Evolutionary conservation across 805 yeast genomes (phyloP).

Genomic region (Millerozyma miso): DNA sequence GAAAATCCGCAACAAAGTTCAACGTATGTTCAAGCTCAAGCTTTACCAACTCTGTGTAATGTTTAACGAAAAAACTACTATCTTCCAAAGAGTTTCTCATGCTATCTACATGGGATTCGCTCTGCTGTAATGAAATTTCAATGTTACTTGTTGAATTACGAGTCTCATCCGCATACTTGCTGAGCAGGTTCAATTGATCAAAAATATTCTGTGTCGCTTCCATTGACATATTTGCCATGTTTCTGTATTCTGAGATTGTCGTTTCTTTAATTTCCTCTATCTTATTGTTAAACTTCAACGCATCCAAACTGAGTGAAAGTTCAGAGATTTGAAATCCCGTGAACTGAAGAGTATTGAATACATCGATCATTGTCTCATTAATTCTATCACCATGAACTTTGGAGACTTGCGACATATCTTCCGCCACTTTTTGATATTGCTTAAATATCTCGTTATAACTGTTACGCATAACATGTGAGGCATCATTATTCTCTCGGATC

Average conservation of each 20-base stretch:
- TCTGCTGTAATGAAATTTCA: slow-evolving; percentile 1
- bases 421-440: slow-evolving; percentile 2
- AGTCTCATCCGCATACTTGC: neutral
- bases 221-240: slow-evolving; percentile 2
- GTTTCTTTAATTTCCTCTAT: slow-evolving; percentile 2
- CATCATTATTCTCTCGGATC: slow-evolving; percentile 2
- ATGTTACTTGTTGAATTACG: slow-evolving; percentile 1
- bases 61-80: slow-evolving; percentile 1
- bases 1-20: slow-evolving; percentile 3
- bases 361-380: slow-evolving; percentile 3
- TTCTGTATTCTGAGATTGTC: slow-evolving; percentile 1
- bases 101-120: slow-evolving; percentile 1
- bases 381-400: slow-evolving; percentile 1
- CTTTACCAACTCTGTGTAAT: slow-evolving; percentile 2
- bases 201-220: slow-evolving; percentile 2
- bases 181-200: slow-evolving; percentile 2
- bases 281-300: slow-evolving; percentile 1
- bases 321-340: neutral
- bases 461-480: slow-evolving; percentile 6
- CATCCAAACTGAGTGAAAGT: slow-evolving; percentile 1
- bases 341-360: neutral
- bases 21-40: slow-evolving; percentile 7
- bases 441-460: slow-evolving; percentile 4
- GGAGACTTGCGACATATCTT: slow-evolving; percentile 1
- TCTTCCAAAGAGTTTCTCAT: neutral